phyloP scores from a whole-genome alignment of 139 green algal species.

The Diplosphaera chodatii region DNA sequence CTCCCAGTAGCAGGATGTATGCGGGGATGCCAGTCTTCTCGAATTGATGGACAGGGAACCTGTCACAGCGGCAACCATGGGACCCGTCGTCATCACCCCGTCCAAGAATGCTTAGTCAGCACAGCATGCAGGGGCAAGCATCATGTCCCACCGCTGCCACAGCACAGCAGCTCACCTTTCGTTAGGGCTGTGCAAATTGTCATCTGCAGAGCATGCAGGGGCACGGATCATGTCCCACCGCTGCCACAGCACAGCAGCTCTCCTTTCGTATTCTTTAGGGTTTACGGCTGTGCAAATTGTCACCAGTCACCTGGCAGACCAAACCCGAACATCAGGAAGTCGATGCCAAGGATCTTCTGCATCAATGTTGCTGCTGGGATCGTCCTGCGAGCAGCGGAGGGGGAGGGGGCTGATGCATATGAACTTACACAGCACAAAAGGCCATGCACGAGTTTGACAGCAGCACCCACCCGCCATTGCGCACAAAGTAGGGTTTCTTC shows the following conservation, averaged over 20 bases:
- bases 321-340: conserved; percentile 55
- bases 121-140: no score
- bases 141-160: no score
- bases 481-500: conserved; percentile 17
- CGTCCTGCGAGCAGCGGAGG: conserved; percentile 42
- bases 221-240: no score
- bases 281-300: conserved; percentile 56
- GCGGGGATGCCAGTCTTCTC: not conserved
- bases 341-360: conserved; percentile 29
- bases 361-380: conserved; percentile 59
- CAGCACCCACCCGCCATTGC: not conserved
- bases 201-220: no score
- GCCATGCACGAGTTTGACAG: no score
- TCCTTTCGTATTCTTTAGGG: no score
- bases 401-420: not conserved
- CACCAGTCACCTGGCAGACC: conserved; percentile 42
- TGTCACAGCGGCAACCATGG: not conserved
- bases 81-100: no score
- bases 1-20: not conserved
- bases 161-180: no score
- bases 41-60: not conserved
- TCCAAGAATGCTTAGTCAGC: no score
- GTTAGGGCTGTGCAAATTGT: no score
- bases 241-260: no score
- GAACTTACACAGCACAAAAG: conserved; percentile 5